These are phyloP conservation scores for Podosphaera xanthii DNA, from an alignment of 2,329 filamentous ascomycete genomes.

Conservation along the genomic window DNA sequence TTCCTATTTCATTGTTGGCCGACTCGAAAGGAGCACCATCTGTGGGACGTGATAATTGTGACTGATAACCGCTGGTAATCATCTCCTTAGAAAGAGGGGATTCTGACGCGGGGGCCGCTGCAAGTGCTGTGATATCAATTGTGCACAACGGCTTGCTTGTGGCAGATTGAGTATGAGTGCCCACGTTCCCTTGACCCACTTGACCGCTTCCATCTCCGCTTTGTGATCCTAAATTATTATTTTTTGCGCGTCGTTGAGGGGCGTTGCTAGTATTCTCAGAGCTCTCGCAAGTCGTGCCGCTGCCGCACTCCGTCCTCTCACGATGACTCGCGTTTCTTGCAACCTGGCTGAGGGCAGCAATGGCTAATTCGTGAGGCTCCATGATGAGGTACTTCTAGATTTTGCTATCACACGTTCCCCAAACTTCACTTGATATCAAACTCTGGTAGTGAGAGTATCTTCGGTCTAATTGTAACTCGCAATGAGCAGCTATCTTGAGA, in stretches of 20 bases:
- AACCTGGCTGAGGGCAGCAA: slow-evolving; percentile 11
- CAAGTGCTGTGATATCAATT: slow-evolving; percentile 16
- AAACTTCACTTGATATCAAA: background rate
- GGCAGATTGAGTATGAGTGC: too few species aligned
- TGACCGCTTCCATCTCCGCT: slow-evolving; percentile 26
- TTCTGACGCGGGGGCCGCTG: slow-evolving; percentile 23
- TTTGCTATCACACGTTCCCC: background rate
- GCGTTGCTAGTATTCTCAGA: background rate
- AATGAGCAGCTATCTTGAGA: background rate
- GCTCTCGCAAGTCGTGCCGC: slow-evolving; percentile 5
- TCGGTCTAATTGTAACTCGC: background rate
- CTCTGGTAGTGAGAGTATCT: background rate
- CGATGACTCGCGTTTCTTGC: slow-evolving; percentile 7
- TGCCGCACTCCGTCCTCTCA: slow-evolving; percentile 10
- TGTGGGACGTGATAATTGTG: background rate
- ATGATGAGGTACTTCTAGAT: slow-evolving; percentile 4
- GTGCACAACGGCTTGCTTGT: too few species aligned
- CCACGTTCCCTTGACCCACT: too few species aligned
- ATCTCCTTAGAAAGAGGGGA: slow-evolving; percentile 7
- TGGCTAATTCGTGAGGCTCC: slow-evolving; percentile 12
- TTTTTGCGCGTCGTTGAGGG: too few species aligned
- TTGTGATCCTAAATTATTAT: slow-evolving; percentile 22
- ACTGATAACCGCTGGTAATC: too few species aligned
- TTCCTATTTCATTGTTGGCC: slow-evolving; percentile 1
- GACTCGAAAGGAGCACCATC: background rate